phyloP scores from a whole-genome alignment of 352 stramenopile genomes.

The Pythium dissimile region DNA sequence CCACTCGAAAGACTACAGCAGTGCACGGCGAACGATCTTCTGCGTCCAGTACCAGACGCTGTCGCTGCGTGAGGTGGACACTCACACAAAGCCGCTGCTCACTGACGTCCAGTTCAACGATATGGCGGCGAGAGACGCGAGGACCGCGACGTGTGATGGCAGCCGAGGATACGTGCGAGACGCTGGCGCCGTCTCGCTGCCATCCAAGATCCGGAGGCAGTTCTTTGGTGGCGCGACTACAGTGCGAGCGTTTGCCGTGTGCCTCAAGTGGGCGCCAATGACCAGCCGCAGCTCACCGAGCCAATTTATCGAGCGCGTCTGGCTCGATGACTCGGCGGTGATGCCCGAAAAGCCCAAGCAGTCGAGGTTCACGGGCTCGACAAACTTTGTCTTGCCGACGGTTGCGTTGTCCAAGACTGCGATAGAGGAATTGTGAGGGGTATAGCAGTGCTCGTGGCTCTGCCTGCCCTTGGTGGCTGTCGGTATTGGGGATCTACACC shows the following conservation, averaged over 20 bases:
- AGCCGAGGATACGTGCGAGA: conserved; percentile 29
- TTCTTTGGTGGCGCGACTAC: conserved; percentile 31
- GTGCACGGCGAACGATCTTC: conserved; percentile 42
- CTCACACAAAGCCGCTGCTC: conserved; percentile 15
- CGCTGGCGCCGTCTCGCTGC: conserved; percentile 24
- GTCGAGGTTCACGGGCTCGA: background rate
- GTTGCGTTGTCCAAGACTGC: too few relatives aligned
- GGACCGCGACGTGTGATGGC: conserved; percentile 16
- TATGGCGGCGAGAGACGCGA: conserved; percentile 29
- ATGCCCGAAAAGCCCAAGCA: conserved; percentile 36
- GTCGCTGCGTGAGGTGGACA: conserved; percentile 29
- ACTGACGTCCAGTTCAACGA: conserved; percentile 33
- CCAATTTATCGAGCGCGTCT: conserved; percentile 36
- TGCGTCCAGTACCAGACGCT: conserved; percentile 31
- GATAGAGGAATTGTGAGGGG: too few relatives aligned
- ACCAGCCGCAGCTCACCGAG: conserved; percentile 5
- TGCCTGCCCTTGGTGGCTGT: too few relatives aligned
- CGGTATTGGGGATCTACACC: too few relatives aligned
- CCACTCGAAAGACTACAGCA: conserved; percentile 44
- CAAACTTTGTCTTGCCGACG: background rate
- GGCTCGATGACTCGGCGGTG: conserved; percentile 32
- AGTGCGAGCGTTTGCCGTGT: conserved; percentile 28
- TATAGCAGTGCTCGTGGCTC: too few relatives aligned
- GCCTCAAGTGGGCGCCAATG: conserved; percentile 32
- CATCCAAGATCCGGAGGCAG: conserved; percentile 33